These are phyloP conservation scores for Echinochloa phyllopogon DNA, from an alignment of 176 grass and related monocot species.

Conservation along the genomic window DNA sequence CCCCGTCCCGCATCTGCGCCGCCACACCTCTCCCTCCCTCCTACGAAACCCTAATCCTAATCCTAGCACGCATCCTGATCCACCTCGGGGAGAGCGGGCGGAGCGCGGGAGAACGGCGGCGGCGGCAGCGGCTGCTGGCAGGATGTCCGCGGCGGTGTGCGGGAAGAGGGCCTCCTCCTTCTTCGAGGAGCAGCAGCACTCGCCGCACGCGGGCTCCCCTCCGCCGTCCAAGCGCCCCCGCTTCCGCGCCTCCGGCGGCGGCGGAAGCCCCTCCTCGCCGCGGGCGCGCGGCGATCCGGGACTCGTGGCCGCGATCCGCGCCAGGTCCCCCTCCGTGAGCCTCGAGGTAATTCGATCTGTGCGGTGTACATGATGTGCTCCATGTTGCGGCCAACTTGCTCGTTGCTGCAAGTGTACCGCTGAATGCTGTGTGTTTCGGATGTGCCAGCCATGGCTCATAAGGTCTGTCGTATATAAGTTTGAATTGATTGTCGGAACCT, in stretches of 20 bases:
- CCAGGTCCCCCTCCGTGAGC: conserved; percentile 41
- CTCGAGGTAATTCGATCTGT: conserved; percentile 31
- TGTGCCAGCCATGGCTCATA: conserved; percentile 7
- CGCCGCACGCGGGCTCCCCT: conserved; percentile 34
- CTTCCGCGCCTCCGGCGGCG: conserved; percentile 42
- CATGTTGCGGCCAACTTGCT: background rate
- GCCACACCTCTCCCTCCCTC: no score
- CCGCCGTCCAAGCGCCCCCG: conserved; percentile 58
- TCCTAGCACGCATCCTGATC: no score
- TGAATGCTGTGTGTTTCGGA: background rate
- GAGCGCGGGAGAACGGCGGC: background rate
- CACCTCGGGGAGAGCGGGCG: no score
- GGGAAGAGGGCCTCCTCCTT: conserved; percentile 45
- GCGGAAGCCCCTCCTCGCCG: background rate
- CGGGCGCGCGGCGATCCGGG: conserved; percentile 27
- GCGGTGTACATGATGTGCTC: background rate
- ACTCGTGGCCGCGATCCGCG: conserved; percentile 27
- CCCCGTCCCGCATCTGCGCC: no score
- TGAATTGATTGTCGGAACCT: background rate
- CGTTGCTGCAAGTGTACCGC: background rate
- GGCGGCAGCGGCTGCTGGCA: background rate
- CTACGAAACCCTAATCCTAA: no score
- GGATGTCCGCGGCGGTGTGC: conserved; percentile 42
- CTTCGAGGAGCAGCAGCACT: conserved; percentile 38
- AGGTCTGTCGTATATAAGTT: background rate